These are phyloP conservation scores for Pholiota molesta DNA, from an alignment of 768 basidiomycete species.

Conservation along the genomic window DNA sequence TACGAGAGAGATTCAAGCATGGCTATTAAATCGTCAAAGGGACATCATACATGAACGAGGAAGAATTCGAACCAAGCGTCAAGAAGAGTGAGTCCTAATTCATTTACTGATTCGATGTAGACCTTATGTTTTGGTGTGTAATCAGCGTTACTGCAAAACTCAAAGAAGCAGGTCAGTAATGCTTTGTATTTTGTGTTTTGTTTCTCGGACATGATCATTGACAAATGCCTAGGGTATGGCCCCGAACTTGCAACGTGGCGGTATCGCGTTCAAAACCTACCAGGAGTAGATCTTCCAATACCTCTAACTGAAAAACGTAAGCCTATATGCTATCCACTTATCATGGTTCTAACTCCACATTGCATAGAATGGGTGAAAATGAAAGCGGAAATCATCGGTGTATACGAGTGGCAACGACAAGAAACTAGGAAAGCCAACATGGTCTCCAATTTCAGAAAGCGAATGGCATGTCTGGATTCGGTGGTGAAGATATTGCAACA, in stretches of 20 bases:
- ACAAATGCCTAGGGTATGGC: not conserved
- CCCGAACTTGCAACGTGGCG: slow-evolving; percentile 12
- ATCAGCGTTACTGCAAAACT: not conserved
- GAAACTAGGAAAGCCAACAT: not conserved
- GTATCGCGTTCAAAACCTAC: slow-evolving; percentile 14
- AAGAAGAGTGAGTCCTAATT: not conserved
- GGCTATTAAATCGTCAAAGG: not conserved
- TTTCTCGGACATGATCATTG: not conserved
- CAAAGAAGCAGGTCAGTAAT: not conserved
- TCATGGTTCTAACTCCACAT: not conserved
- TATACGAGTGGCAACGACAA: slow-evolving; percentile 18
- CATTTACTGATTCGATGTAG: not conserved
- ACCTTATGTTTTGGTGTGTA: not conserved
- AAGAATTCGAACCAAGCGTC: not conserved
- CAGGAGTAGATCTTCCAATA: slow-evolving; percentile 20
- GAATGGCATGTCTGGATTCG: not conserved
- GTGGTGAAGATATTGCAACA: not conserved
- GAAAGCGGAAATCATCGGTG: slow-evolving; percentile 20
- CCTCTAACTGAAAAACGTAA: slow-evolving; percentile 28
- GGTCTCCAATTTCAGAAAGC: not conserved
- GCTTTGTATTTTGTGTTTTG: not conserved
- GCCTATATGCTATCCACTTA: not conserved
- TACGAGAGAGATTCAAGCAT: not conserved
- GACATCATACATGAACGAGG: not conserved
- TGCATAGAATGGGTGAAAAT: slow-evolving; percentile 29